These are phyloP conservation scores for Tulasnella sp. DNA, from an alignment of 768 basidiomycete species.

Conservation along the genomic window DNA sequence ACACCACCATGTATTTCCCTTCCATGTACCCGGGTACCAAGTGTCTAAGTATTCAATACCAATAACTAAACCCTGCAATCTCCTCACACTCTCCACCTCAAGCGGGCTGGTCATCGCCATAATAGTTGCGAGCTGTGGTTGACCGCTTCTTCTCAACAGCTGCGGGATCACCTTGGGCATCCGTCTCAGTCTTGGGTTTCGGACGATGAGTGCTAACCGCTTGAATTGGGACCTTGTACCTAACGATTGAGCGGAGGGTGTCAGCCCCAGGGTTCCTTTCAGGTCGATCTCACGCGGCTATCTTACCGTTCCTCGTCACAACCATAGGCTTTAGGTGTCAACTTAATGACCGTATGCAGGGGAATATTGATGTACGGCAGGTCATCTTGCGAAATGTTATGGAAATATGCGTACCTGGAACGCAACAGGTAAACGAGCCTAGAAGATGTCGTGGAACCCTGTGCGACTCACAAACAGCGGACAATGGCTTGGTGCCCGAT, in stretches of 20 bases:
- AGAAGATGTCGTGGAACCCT: slow-evolving; percentile 6
- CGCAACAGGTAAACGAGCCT: background rate
- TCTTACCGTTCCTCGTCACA: slow-evolving; percentile 90
- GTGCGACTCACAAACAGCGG: slow-evolving; percentile 46
- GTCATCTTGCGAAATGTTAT: slow-evolving; percentile 84
- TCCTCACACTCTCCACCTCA: background rate
- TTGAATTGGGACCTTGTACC: slow-evolving; percentile 28
- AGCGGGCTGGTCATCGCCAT: slow-evolving; percentile 15
- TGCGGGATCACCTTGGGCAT: slow-evolving; percentile 6
- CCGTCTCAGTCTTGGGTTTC: slow-evolving; percentile 22
- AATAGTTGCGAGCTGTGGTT: slow-evolving; percentile 22
- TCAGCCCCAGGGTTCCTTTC: background rate
- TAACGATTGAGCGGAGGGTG: background rate
- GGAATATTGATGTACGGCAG: slow-evolving; percentile 98
- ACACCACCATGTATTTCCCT: background rate
- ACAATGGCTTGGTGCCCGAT: slow-evolving; percentile 93
- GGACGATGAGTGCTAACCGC: slow-evolving; percentile 29
- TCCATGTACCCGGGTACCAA: background rate
- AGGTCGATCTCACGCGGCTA: background rate
- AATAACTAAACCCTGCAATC: background rate
- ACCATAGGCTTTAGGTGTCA: slow-evolving; percentile 97
- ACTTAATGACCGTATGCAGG: slow-evolving; percentile 94
- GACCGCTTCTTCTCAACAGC: background rate
- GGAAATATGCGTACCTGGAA: slow-evolving; percentile 91
- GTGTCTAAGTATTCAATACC: slow-evolving; percentile 3